Evolutionary conservation across 1,284 basidiomycete species (phyloP).

Genomic region (Cryptococcus sp.): DNA sequence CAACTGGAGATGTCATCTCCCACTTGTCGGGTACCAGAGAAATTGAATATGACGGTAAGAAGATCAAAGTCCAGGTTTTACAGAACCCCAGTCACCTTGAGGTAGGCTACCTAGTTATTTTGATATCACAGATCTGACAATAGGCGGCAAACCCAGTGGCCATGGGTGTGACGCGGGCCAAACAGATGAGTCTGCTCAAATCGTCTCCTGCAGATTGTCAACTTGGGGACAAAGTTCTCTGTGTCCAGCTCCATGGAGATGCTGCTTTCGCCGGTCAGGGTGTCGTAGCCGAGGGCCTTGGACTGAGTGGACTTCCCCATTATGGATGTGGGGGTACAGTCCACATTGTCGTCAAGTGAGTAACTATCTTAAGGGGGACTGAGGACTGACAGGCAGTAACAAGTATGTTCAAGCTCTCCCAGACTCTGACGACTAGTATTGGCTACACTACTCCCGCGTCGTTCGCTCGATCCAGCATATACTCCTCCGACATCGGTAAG

Average conservation of each 20-base stretch:
- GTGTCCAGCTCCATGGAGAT: constrained; percentile 83
- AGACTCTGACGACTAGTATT: constrained; percentile 56
- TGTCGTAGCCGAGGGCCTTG: constrained; percentile 79
- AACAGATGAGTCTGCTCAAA: constrained; percentile 79
- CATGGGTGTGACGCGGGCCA: constrained; percentile 81
- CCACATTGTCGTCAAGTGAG: constrained; percentile 86
- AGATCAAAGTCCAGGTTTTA: constrained; percentile 66
- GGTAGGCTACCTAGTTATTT: constrained; percentile 29
- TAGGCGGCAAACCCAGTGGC: constrained; percentile 83
- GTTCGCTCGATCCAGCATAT: constrained; percentile 72
- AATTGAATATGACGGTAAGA: constrained; percentile 53
- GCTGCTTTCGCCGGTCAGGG: constrained; percentile 86
- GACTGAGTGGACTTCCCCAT: constrained; percentile 78
- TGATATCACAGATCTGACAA: neutral
- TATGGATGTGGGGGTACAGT: constrained; percentile 83
- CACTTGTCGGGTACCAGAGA: constrained; percentile 59
- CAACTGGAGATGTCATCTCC: constrained; percentile 77
- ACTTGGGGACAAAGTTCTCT: constrained; percentile 79
- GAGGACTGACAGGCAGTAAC: constrained; percentile 5
- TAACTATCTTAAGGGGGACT: constrained; percentile 20
- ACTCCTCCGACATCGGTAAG: constrained; percentile 72
- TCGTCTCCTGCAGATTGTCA: constrained; percentile 59
- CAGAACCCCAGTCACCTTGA: constrained; percentile 86
- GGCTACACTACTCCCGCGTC: constrained; percentile 85
- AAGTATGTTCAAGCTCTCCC: constrained; percentile 9